Base-by-base conservation (phyloP, 225 moss, liverwort and hornwort genomes). In the Physcomitrium patens region DNA sequence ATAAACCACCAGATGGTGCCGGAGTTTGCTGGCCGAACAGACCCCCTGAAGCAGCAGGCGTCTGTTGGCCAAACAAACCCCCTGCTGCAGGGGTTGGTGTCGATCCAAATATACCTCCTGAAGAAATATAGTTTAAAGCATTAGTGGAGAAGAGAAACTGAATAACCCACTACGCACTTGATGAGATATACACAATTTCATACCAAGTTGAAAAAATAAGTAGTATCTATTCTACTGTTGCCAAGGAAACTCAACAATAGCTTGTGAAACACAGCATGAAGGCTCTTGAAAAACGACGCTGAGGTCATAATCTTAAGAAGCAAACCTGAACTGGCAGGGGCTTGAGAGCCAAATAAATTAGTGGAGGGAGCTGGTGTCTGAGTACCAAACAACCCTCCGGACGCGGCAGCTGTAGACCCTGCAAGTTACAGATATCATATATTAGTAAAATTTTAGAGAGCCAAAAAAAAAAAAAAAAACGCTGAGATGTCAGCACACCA, bases 51-150 rank as follows among this genome's bases (percentile, higher is more conserved):
- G 78, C 61, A 19, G 81, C 67, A 13, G 83, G 76, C 50, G 89
- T 79, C 52, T 28, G 70, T 56, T 76, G 20, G 28, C 92, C 92
- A 68, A 94, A 96, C 75, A 93, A 58, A 16, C 90, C 88, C 7
- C 78, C 78, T 24, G 89, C 24, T 27, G 72, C 20, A 46, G 82
- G 68, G 8, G 77, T 66, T 62, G 79, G 77, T 56, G 87, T 72
- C 24, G 87, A 28, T 65, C 87, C 84, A 16, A 87, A 87, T 18
- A 82, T 10, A 55, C 84, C 77, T 20, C 84, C 87, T 84, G 55
- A 46, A 68, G 28, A 20, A 69, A 59, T 48, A 59, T 68, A 59
- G 57, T 1, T 45, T 68, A 37, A 9, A 17, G 12, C 14, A 63
- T 81, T 23, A 63, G 74, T 81, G 23, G n/a, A 47, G 12, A 55